Percentiles rank a stretch among this genome's conserved stretches.
Evolutionary conservation across 352 stramenopile genomes (phyloP).

Genomic region (Phytophthora vignae): DNA sequence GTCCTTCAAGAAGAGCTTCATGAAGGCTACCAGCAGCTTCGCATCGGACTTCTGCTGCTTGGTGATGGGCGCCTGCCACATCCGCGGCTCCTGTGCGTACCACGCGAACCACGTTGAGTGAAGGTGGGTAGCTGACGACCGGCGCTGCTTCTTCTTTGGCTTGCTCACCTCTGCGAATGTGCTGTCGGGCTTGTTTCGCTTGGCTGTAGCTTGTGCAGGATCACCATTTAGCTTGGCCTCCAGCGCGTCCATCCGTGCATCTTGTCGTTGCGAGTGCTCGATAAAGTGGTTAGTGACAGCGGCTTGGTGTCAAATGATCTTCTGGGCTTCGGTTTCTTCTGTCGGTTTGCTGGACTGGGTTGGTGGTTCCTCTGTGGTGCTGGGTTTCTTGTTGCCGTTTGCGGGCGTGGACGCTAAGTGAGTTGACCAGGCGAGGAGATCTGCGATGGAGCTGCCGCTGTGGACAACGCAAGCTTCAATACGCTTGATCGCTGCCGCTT

Average conservation of each 20-base stretch:
- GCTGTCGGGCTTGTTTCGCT: background rate
- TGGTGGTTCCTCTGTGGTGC: background rate
- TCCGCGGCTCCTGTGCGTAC: constrained; percentile 15
- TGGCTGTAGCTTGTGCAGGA: background rate
- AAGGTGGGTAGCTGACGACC: constrained; percentile 19
- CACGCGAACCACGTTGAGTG: constrained; percentile 26
- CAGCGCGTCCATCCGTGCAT: constrained; percentile 16
- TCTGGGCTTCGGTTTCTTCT: constrained; percentile 8
- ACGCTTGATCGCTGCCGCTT: constrained; percentile 2
- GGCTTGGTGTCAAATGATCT: constrained; percentile 20
- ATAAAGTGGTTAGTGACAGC: constrained; percentile 28
- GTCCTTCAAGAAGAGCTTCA: constrained; percentile 23
- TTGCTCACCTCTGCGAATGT: constrained; percentile 2
- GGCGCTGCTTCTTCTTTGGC: constrained; percentile 11
- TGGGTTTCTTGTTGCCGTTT: background rate
- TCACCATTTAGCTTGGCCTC: constrained; percentile 23
- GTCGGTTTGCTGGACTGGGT: background rate
- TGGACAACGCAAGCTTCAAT: constrained; percentile 3
- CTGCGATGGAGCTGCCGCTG: constrained; percentile 6
- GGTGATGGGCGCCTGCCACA: background rate
- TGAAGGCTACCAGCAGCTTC: constrained; percentile 16
- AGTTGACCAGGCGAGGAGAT: constrained; percentile 9
- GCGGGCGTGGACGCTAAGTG: background rate
- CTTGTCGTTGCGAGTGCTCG: constrained; percentile 6
- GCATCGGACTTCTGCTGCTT: constrained; percentile 23